These are phyloP conservation scores for Batrachochytrium dendrobatidis DNA, from an alignment of 371 early-diverging fungal species.

Conservation along the genomic window DNA sequence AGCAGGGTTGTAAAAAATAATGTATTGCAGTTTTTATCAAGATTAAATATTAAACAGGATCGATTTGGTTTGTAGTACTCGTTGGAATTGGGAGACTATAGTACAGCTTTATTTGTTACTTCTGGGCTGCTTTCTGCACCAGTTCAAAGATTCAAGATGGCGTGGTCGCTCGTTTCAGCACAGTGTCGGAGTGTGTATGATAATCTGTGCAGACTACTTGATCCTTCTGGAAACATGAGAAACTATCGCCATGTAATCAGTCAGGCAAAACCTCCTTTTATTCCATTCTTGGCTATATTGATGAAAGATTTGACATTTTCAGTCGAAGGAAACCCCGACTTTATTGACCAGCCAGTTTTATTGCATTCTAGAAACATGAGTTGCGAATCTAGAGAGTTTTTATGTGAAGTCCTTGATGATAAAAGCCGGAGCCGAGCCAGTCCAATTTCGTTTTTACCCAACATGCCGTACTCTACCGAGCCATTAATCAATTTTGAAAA, in stretches of 20 bases:
- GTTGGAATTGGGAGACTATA: conserved; percentile 37
- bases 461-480: neutral
- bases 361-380: neutral
- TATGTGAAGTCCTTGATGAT: neutral
- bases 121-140: conserved; percentile 41
- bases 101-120: conserved; percentile 45
- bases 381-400: neutral
- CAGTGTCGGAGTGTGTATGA: conserved; percentile 25
- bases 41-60: neutral
- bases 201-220: conserved; percentile 38
- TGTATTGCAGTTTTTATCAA: too few relatives aligned
- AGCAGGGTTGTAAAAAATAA: too few relatives aligned
- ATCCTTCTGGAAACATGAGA: conserved; percentile 43
- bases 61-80: conserved; percentile 21
- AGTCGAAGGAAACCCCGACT: conserved; percentile 44
- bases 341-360: conserved; percentile 1
- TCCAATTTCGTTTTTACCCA: conserved; percentile 1
- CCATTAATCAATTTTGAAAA: conserved; percentile 47
- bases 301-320: conserved; percentile 51
- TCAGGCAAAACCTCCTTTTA: conserved; percentile 8
- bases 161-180: conserved; percentile 40
- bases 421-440: conserved; percentile 1
- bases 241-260: conserved; percentile 35
- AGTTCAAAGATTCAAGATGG: conserved; percentile 36
- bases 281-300: conserved; percentile 48